Base-by-base conservation (phyloP, 352 stramenopile genomes). In the Pythium dissotocum region DNA sequence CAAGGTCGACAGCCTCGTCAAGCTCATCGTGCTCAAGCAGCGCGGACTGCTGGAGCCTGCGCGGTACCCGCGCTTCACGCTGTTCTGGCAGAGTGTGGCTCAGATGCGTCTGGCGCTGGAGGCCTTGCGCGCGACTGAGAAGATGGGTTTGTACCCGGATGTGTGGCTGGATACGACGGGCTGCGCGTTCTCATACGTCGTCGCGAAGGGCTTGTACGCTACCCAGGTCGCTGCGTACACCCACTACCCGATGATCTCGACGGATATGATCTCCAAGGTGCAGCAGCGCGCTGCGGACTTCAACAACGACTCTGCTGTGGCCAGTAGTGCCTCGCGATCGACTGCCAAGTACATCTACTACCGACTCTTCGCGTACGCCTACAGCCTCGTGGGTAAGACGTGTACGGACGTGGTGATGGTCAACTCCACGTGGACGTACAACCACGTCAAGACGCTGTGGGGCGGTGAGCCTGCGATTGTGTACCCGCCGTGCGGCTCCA, bases 201-300 rank as follows among this genome's bases (percentile, higher is more conserved):
- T 99, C 2, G 97, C 96, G 0, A 91, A 82, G 65, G 51, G 94
- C 5, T 69, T 98, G 6, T 88, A 86, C 57, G 86, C 89, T 2
- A 97, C 86, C 58, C 87, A 68, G 1, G 87, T 99, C 36, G 83
- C 92, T 3, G 87, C 96, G 52, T 99, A 99, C 86, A 96, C 98
- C 30, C 98, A 99, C 85, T 99, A 99, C 85, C 98, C 98, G 8
- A 99, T 98, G 63, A 99, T 99, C 71, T 99, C 91, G 55, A 98
- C 93, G 36, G 97, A 99, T 71, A 99, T 99, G 98, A 92, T 99
- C 38, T 67, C 74, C 38, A 85, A 96, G 40, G 97, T 99, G 6
- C 90, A 89, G 67, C 82, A 98, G 61, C 91, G 93, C 40, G 73
- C 88, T 40, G 76, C 93, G 5, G 84, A 87, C 14, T 99, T 99